Conservation (phyloP, 164 flowering plant species). For the Paratinospora sagittata region DNA sequence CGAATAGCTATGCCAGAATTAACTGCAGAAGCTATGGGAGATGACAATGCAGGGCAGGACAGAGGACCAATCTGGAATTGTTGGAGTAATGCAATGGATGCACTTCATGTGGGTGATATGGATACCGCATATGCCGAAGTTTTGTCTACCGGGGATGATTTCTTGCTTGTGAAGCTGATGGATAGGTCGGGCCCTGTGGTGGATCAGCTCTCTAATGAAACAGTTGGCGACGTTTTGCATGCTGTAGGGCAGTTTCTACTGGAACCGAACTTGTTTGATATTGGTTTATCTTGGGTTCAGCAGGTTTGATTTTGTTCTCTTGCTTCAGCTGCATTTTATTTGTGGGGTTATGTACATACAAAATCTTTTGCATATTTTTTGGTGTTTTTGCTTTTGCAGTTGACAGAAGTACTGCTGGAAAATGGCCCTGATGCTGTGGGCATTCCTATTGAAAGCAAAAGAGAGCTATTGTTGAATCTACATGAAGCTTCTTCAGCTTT, state of each 20-base stretch:
- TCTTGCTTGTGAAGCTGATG: constrained; percentile 85
- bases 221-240: constrained; percentile 59
- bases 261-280: constrained; percentile 65
- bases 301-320: constrained; percentile 45
- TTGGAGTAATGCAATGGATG: constrained; percentile 93
- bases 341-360: neutral
- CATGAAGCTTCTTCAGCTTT: constrained; percentile 56
- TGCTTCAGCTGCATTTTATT: neutral
- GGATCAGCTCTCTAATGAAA: constrained; percentile 82
- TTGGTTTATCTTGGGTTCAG: constrained; percentile 81
- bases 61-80: constrained; percentile 70
- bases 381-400: constrained; percentile 31
- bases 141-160: constrained; percentile 72
- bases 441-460: constrained; percentile 61
- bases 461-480: constrained; percentile 60
- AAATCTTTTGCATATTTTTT: neutral
- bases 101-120: constrained; percentile 77
- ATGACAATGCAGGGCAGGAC: constrained; percentile 57
- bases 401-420: constrained; percentile 62
- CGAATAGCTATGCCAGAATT: constrained; percentile 70
- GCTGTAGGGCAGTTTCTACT: constrained; percentile 61
- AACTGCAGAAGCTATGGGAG: constrained; percentile 63
- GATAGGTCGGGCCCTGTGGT: constrained; percentile 81
- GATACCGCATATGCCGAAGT: constrained; percentile 95
- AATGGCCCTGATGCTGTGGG: constrained; percentile 62